Evolutionary conservation across 345 rosid species (phyloP), one percentile per base, ranked within the genome.

Genomic region (Erysimum cheiranthoides): DNA sequence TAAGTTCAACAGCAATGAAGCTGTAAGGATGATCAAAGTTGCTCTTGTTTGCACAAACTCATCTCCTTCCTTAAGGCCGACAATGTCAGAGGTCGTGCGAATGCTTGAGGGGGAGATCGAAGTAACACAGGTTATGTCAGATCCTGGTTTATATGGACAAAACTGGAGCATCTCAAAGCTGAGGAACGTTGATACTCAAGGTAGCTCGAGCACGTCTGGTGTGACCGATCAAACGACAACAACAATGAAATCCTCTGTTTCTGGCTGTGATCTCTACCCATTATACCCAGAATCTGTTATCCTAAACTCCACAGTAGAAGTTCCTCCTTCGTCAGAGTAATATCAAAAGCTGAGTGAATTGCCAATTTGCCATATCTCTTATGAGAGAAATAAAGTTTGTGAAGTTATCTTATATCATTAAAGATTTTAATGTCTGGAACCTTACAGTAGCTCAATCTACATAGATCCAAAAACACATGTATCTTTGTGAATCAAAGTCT

Each of bases 41-140:
- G 84, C 86, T 18, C 75, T 85, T 1, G 11, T 79, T 18, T 85
- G 88, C 82, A 71, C 85, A 31, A 74, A 71, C 46, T 36, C 74
- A 8, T 79, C 86, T n/a, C 80, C 84, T 3, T 31, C 81, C 0
- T 18, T 72, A 32, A 65, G 88, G 73, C 88, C 85, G 42, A 56
- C 66, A 0, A 81, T 85, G 88, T 68, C 84, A 4, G 82, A 71
- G 21, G 86, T 56, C 1, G 68, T 79, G 31, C 14, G 35, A 7
- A 85, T 83, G 85, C 78, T 83, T 0, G 81, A 80, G 75, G 85
- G 84, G 52, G 53, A 56, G 43, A 52, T 36, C 0, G 38, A 17
- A 21, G 50, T 84, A 16, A 73, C 63, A 2, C 73, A 82, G 38
- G n/a, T 68, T 9, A 31, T 63, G 28, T 73, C 78, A 10, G 84